Percentiles rank a stretch among this genome's conserved stretches.
These are phyloP conservation scores for Cantharellus cinnabarinus DNA, from an alignment of 768 basidiomycete genomes.

Conservation along the genomic window DNA sequence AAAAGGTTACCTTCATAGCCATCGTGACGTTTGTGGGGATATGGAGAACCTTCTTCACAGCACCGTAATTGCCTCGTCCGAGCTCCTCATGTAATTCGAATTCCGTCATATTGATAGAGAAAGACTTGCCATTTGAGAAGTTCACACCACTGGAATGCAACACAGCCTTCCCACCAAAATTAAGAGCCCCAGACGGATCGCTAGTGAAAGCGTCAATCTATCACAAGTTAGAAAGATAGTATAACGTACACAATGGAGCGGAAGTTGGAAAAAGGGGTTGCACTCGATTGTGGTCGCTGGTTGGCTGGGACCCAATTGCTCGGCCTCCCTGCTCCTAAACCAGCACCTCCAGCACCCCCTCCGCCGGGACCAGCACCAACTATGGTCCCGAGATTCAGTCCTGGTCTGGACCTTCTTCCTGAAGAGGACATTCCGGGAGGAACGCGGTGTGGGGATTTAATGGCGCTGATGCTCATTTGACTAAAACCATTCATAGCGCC, in stretches of 20 bases:
- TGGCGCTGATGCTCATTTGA: not conserved
- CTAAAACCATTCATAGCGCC: not conserved
- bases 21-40: conserved; percentile 86
- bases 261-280: conserved; percentile 81
- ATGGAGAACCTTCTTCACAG: conserved; percentile 88
- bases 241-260: conserved; percentile 72
- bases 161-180: conserved; percentile 84
- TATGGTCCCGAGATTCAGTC: conserved; percentile 45
- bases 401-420: conserved; percentile 19
- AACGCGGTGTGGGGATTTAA: not conserved
- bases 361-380: conserved; percentile 12
- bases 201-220: conserved; percentile 21
- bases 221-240: conserved; percentile 4
- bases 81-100: conserved; percentile 82
- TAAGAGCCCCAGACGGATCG: conserved; percentile 89
- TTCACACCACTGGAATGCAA: conserved; percentile 74
- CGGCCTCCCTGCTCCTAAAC: conserved; percentile 51
- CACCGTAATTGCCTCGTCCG: conserved; percentile 92
- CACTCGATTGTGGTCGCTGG: conserved; percentile 17
- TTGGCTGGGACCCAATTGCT: conserved; percentile 16
- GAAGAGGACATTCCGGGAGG: conserved; percentile 5
- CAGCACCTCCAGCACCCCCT: conserved; percentile 40
- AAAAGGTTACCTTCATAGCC: conserved; percentile 80
- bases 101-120: conserved; percentile 87
- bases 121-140: conserved; percentile 79